These are phyloP conservation scores for Sugiyamaella xylanicola DNA, from an alignment of 1,139 yeast genomes.

Conservation along the genomic window DNA sequence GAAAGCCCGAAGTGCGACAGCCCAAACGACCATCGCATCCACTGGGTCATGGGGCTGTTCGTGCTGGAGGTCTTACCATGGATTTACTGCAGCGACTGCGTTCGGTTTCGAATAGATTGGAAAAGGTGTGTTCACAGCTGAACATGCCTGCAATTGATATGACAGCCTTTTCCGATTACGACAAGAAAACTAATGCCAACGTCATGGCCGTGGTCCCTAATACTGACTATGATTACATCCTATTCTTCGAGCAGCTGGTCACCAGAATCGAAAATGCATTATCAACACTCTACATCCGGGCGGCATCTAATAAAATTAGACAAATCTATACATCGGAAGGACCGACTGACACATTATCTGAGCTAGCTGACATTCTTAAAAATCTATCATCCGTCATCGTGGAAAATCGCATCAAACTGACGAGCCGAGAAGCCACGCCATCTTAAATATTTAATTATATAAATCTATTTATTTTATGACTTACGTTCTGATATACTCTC, in stretches of 20 bases:
- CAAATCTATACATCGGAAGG: slow-evolving; percentile 10
- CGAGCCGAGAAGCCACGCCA: background rate
- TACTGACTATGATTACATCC: slow-evolving; percentile 46
- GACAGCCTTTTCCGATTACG: slow-evolving; percentile 26
- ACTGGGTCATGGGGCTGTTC: slow-evolving; percentile 23
- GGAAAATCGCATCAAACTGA: slow-evolving; percentile 5
- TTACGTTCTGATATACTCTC: background rate
- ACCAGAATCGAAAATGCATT: slow-evolving; percentile 61
- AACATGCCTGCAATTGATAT: slow-evolving; percentile 25
- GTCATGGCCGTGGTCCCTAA: slow-evolving; percentile 31
- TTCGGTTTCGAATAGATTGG: slow-evolving; percentile 52
- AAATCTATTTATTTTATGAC: slow-evolving; percentile 5
- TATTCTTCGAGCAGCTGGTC: slow-evolving; percentile 62
- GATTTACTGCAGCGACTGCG: slow-evolving; percentile 51
- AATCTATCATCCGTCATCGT: slow-evolving; percentile 10
- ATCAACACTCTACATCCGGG: slow-evolving; percentile 33
- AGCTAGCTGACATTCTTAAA: slow-evolving; percentile 27
- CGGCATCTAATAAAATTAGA: slow-evolving; percentile 26
- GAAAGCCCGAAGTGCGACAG: slow-evolving; percentile 11
- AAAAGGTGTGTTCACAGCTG: slow-evolving; percentile 49
- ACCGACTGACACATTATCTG: slow-evolving; percentile 19
- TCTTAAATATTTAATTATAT: background rate
- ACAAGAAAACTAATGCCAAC: slow-evolving; percentile 37
- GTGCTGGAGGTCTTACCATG: slow-evolving; percentile 31
- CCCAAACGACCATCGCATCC: slow-evolving; percentile 18